Evolutionary conservation across 2,329 filamentous ascomycete genomes (phyloP).

Genomic region (Volutella citrinella): DNA sequence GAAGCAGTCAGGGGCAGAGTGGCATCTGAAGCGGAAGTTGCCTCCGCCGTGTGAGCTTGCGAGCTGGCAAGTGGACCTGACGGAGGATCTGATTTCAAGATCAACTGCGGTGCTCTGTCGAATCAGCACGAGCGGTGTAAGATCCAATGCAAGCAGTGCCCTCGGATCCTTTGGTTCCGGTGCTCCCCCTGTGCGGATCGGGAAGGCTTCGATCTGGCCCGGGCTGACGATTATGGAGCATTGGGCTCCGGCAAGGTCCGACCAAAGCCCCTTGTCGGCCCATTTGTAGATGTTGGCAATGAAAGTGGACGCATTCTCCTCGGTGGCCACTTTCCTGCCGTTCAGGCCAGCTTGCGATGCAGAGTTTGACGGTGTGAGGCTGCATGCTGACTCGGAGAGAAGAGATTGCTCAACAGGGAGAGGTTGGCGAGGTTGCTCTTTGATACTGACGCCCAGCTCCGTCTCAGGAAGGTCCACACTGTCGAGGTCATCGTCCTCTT

Average conservation of each 20-base stretch:
- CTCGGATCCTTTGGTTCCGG: slow-evolving; percentile 31
- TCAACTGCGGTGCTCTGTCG: slow-evolving; percentile 89
- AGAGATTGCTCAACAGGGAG: slow-evolving; percentile 36
- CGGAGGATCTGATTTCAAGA: slow-evolving; percentile 87
- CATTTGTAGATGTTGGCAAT: slow-evolving; percentile 59
- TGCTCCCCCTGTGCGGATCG: slow-evolving; percentile 34
- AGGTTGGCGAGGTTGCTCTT: slow-evolving; percentile 17
- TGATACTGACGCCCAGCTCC: slow-evolving; percentile 56
- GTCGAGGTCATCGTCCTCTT: slow-evolving; percentile 56
- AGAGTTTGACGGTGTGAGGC: slow-evolving; percentile 75
- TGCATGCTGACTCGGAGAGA: slow-evolving; percentile 52
- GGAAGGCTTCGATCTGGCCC: slow-evolving; percentile 57
- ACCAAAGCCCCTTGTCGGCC: slow-evolving; percentile 61
- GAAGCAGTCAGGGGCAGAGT: slow-evolving; percentile 73
- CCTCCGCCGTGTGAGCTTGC: slow-evolving; percentile 57
- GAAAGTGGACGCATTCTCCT: slow-evolving; percentile 45
- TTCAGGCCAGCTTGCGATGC: slow-evolving; percentile 68
- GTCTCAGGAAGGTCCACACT: slow-evolving; percentile 59
- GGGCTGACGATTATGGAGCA: slow-evolving; percentile 56
- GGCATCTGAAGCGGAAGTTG: slow-evolving; percentile 88
- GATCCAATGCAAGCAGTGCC: slow-evolving; percentile 68
- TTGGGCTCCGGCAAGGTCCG: slow-evolving; percentile 49
- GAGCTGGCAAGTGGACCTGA: slow-evolving; percentile 69
- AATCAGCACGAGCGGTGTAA: slow-evolving; percentile 88
- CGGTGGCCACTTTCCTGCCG: slow-evolving; percentile 39